phyloP scores from a whole-genome alignment of 257 asterid genomes.

The Solanum chilense region DNA sequence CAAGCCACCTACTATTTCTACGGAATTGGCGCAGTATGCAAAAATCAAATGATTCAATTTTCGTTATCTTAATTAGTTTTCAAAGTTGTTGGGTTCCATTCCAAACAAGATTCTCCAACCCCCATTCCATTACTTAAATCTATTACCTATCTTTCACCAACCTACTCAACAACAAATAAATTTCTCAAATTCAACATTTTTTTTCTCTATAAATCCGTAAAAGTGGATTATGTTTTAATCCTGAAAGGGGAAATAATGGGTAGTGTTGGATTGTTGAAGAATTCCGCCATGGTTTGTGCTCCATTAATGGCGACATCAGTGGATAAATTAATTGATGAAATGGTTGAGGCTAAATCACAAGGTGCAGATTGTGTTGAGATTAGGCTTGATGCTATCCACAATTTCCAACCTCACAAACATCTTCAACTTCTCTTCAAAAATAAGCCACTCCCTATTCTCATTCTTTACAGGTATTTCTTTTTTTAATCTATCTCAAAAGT shows the following conservation, averaged over 20 bases:
- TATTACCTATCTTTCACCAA: background rate
- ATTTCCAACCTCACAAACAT: slow-evolving; percentile 23
- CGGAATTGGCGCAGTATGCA: background rate
- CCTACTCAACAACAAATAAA: background rate
- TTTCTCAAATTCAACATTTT: background rate
- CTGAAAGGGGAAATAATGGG: slow-evolving; percentile 9
- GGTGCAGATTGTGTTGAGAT: slow-evolving; percentile 57
- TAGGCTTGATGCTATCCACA: slow-evolving; percentile 17
- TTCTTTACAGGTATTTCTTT: slow-evolving; percentile 22
- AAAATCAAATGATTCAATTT: background rate
- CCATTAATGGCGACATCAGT: slow-evolving; percentile 28
- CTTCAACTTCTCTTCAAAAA: slow-evolving; percentile 23
- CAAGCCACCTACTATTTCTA: background rate
- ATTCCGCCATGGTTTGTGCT: slow-evolving; percentile 37
- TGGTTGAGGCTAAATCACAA: slow-evolving; percentile 36
- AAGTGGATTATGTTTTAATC: background rate
- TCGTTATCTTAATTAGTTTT: background rate
- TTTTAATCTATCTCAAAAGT: too few relatives aligned
- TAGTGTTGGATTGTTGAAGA: slow-evolving; percentile 20
- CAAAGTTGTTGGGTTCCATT: background rate
- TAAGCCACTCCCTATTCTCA: slow-evolving; percentile 44
- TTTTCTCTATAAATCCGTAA: too few relatives aligned
- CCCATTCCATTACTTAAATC: background rate
- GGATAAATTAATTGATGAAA: slow-evolving; percentile 28
- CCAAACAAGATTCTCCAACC: background rate